Evolutionary conservation across 2,329 filamentous ascomycete genomes (phyloP).

Genomic region (Hymenoscyphus salicellus): DNA sequence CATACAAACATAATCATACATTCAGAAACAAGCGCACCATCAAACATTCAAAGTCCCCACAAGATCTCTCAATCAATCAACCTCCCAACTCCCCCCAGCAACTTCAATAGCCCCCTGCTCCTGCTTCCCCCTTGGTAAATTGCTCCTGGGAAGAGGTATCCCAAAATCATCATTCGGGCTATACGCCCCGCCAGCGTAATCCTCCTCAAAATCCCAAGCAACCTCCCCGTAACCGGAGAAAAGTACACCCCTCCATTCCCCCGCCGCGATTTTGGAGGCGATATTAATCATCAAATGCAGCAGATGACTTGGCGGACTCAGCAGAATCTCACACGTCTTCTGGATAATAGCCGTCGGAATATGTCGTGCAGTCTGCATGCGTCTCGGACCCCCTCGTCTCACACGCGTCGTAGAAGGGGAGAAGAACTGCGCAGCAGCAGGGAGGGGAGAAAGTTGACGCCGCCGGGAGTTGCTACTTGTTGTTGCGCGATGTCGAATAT

Average conservation of each 20-base stretch:
- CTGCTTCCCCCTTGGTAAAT: conserved; percentile 6
- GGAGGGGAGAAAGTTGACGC: conserved; percentile 64
- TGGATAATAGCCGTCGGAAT: conserved; percentile 66
- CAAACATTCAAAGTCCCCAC: too few species aligned
- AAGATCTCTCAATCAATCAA: conserved; percentile 17
- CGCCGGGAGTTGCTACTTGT: conserved; percentile 50
- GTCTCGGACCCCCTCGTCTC: conserved; percentile 40
- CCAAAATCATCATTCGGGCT: conserved; percentile 59
- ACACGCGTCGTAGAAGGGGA: conserved; percentile 42
- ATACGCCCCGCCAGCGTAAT: conserved; percentile 47
- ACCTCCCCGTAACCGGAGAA: conserved; percentile 53
- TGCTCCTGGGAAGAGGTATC: conserved; percentile 33
- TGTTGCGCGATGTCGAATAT: conserved; percentile 53
- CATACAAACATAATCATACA: conserved; percentile 6
- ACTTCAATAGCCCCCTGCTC: conserved; percentile 4
- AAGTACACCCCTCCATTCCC: conserved; percentile 60
- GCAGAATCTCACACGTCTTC: conserved; percentile 72
- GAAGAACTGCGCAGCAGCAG: conserved; percentile 64
- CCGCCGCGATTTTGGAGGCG: conserved; percentile 68
- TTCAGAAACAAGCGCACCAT: too few species aligned
- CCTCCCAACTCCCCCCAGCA: conserved; percentile 25
- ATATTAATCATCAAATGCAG: conserved; percentile 78
- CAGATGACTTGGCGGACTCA: conserved; percentile 77
- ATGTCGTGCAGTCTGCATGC: conserved; percentile 46
- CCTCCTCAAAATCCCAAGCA: conserved; percentile 54